Conservation (phyloP, 768 basidiomycete species). For the Tylopilus sp. region DNA sequence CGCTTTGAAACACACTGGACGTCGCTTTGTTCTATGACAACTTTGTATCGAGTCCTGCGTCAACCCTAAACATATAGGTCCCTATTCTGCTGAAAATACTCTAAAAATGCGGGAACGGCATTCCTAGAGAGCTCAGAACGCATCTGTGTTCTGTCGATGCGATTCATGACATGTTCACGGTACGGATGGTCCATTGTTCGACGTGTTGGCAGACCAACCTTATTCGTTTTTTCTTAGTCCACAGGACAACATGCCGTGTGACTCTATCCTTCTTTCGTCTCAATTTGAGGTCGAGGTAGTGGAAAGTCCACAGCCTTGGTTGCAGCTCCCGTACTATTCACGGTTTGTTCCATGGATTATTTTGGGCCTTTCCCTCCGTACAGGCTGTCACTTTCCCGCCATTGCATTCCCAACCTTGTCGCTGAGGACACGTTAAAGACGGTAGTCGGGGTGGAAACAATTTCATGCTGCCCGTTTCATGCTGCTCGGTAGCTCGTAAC, state of each 20-base stretch:
- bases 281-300: not conserved
- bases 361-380: constrained; percentile 14
- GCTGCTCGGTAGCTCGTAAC: not conserved
- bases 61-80: constrained; percentile 1
- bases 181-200: not conserved
- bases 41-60: not conserved
- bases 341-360: constrained; percentile 4
- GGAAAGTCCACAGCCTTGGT: constrained; percentile 15
- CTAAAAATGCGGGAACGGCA: constrained; percentile 8
- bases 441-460: constrained; percentile 7
- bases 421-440: constrained; percentile 18
- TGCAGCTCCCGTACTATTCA: constrained; percentile 13
- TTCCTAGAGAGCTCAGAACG: constrained; percentile 8
- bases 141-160: constrained; percentile 11
- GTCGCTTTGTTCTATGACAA: not conserved
- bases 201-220: not conserved
- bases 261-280: constrained; percentile 7
- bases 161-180: not conserved
- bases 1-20: not conserved
- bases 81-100: constrained; percentile 4
- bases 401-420: constrained; percentile 25
- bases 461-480: too few species aligned
- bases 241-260: constrained; percentile 21
- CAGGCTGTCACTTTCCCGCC: constrained; percentile 10
- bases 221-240: too few species aligned